Evolutionary conservation across 2,329 filamentous ascomycete species (phyloP).

Genomic region (Talaromyces funiculosus): DNA sequence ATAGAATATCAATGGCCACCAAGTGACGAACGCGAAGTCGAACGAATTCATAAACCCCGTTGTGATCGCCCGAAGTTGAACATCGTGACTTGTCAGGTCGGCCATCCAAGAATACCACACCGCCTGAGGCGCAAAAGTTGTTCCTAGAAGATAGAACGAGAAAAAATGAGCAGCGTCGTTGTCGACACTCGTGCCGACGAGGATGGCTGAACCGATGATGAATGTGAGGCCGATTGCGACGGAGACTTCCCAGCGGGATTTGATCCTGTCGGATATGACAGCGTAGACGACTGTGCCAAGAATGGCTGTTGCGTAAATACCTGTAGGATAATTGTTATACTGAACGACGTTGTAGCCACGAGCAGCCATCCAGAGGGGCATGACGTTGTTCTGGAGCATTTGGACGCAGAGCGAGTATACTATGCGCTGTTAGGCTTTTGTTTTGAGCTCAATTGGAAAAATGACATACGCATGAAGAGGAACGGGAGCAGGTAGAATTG

Average conservation of each 20-base stretch:
- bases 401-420: slow-evolving; percentile 44
- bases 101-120: slow-evolving; percentile 47
- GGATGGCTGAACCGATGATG: slow-evolving; percentile 36
- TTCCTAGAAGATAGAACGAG: slow-evolving; percentile 42
- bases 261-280: slow-evolving; percentile 37
- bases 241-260: slow-evolving; percentile 42
- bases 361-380: slow-evolving; percentile 43
- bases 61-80: slow-evolving; percentile 42
- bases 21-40: slow-evolving; percentile 40
- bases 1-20: slow-evolving; percentile 40
- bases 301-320: slow-evolving; percentile 39
- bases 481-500: slow-evolving; percentile 43
- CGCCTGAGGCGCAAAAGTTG: slow-evolving; percentile 43
- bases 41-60: slow-evolving; percentile 44
- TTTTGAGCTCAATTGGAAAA: neutral
- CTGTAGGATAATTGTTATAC: slow-evolving; percentile 44
- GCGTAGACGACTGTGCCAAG: slow-evolving; percentile 40
- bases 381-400: slow-evolving; percentile 41
- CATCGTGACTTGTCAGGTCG: slow-evolving; percentile 30
- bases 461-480: slow-evolving; percentile 40
- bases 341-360: slow-evolving; percentile 40
- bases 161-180: slow-evolving; percentile 39
- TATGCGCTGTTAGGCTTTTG: slow-evolving; percentile 9
- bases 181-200: slow-evolving; percentile 24
- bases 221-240: slow-evolving; percentile 41